These are phyloP conservation scores for Phallus indusiatus DNA, from an alignment of 768 basidiomycete species.

Conservation along the genomic window DNA sequence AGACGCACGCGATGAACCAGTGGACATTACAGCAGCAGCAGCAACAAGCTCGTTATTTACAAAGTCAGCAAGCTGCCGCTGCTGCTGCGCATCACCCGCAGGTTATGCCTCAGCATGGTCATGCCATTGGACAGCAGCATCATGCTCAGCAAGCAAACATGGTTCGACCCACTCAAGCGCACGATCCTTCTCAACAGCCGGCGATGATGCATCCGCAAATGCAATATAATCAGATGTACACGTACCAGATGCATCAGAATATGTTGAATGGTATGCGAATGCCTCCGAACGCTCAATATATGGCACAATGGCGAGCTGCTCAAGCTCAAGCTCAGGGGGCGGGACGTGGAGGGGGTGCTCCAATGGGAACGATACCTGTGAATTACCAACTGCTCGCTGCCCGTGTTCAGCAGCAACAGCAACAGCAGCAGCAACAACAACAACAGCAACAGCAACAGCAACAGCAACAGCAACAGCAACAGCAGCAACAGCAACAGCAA, in stretches of 20 bases:
- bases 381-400: slow-evolving; percentile 7
- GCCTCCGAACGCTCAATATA: slow-evolving; percentile 1
- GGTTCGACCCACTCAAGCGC: slow-evolving; percentile 14
- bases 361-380: slow-evolving; percentile 3
- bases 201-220: slow-evolving; percentile 8
- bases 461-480: background rate
- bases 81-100: slow-evolving; percentile 11
- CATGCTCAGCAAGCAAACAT: slow-evolving; percentile 16
- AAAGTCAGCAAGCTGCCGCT: background rate
- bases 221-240: slow-evolving; percentile 1
- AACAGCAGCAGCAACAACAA: slow-evolving; percentile 3
- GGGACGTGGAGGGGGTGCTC: slow-evolving; percentile 2
- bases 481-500: background rate
- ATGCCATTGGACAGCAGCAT: slow-evolving; percentile 13
- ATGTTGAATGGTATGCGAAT: slow-evolving; percentile 9
- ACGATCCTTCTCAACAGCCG: slow-evolving; percentile 29
- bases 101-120: slow-evolving; percentile 19
- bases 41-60: background rate
- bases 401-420: slow-evolving; percentile 1
- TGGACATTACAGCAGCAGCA: slow-evolving; percentile 4
- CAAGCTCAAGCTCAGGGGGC: background rate
- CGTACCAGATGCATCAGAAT: slow-evolving; percentile 1
- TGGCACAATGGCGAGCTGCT: background rate
- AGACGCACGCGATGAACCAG: background rate
- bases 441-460: background rate